Evolutionary conservation across 495 filamentous ascomycete genomes (phyloP).

Genomic region (Chaetomidium leptoderma): DNA sequence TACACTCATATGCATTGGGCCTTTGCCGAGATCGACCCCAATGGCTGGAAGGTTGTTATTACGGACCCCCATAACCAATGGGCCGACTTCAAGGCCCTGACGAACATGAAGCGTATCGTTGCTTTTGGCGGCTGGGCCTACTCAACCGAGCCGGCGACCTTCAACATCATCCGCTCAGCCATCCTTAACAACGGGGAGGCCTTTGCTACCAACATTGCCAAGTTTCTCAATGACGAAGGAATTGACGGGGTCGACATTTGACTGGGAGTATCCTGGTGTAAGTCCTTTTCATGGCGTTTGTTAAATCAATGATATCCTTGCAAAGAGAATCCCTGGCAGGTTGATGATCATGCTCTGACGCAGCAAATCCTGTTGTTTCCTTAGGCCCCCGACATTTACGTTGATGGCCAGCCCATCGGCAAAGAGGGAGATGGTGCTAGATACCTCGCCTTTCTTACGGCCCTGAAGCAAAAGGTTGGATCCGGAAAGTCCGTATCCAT

Average conservation of each 20-base stretch:
- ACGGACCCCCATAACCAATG: conserved; percentile 22
- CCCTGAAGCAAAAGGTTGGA: background rate
- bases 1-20: conserved; percentile 31
- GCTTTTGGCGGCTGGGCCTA: conserved; percentile 39
- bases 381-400: background rate
- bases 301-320: background rate
- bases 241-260: conserved; percentile 33
- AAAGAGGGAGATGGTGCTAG: background rate
- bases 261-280: background rate
- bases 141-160: conserved; percentile 30
- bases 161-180: conserved; percentile 27
- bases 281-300: too few species aligned
- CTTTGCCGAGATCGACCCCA: conserved; percentile 23
- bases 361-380: background rate
- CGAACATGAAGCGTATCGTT: conserved; percentile 28
- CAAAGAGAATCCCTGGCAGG: background rate
- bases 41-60: conserved; percentile 17
- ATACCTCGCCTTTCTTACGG: background rate
- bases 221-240: conserved; percentile 29
- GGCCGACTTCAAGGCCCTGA: conserved; percentile 23
- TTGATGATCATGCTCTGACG: background rate
- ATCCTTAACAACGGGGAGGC: conserved; percentile 25
- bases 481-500: conserved; percentile 32
- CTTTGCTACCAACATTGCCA: conserved; percentile 28
- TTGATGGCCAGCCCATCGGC: background rate